Conservation (phyloP, 2,329 filamentous ascomycete species). For the Clonostachys solani region DNA sequence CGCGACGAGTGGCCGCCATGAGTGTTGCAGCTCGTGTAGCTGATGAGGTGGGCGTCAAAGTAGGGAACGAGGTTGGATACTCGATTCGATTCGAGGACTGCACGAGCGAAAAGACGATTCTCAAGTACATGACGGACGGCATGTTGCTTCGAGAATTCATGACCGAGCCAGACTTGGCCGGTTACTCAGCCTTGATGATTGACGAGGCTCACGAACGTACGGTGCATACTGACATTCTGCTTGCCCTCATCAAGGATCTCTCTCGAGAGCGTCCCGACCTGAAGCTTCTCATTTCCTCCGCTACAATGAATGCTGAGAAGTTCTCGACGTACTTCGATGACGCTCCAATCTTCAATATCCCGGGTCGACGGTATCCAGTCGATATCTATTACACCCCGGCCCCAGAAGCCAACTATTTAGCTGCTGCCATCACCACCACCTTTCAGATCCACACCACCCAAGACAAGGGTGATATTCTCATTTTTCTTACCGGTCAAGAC, state of each 20-base stretch:
- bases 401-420: constrained; percentile 91
- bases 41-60: constrained; percentile 85
- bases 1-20: constrained; percentile 94
- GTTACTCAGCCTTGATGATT: constrained; percentile 89
- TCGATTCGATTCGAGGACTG: constrained; percentile 92
- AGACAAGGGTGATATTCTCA: constrained; percentile 81
- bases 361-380: constrained; percentile 82
- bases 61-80: constrained; percentile 92
- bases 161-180: constrained; percentile 77
- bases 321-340: constrained; percentile 91
- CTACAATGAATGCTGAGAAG: constrained; percentile 90
- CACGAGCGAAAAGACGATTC: constrained; percentile 82
- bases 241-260: constrained; percentile 86
- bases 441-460: constrained; percentile 94
- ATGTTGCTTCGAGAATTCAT: constrained; percentile 89
- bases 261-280: constrained; percentile 78
- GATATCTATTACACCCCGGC: constrained; percentile 88
- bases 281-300: constrained; percentile 87
- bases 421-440: constrained; percentile 85
- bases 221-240: constrained; percentile 83
- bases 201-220: constrained; percentile 97
- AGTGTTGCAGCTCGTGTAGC: constrained; percentile 94
- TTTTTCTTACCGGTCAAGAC: constrained; percentile 93
- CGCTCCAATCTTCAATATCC: constrained; percentile 91
- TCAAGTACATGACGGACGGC: constrained; percentile 98